phyloP scores from a whole-genome alignment of 2,329 filamentous ascomycete species.

The Penicillium sp. region DNA sequence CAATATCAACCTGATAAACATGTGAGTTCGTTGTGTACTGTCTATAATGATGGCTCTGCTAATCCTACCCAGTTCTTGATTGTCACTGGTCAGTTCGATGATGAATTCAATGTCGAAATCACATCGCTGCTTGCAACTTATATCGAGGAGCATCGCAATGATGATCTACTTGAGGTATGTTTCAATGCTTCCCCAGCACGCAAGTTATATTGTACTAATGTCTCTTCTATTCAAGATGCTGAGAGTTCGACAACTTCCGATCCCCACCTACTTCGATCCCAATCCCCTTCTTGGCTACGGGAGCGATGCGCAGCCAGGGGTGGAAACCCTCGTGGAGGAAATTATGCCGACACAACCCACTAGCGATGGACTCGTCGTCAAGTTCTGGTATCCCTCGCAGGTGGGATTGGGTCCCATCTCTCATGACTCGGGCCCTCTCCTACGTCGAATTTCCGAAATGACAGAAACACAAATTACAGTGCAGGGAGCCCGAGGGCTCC shows the following conservation, averaged over 20 bases:
- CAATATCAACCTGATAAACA: not conserved
- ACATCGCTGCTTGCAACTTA: not conserved
- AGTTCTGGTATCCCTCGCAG: not conserved
- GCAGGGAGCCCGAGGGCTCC: not conserved
- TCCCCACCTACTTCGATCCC: not conserved
- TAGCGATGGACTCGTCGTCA: not conserved
- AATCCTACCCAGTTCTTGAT: not conserved
- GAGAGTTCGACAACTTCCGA: not conserved
- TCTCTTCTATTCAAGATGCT: not conserved
- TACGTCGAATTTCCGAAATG: not conserved
- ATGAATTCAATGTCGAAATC: not conserved
- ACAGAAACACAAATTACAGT: not conserved
- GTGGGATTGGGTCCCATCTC: not conserved
- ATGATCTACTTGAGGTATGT: slow-evolving; percentile 4
- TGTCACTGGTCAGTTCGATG: not conserved
- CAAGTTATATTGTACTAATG: not conserved
- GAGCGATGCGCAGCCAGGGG: not conserved
- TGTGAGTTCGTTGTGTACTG: not conserved
- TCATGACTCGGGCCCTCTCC: not conserved
- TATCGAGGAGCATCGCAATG: not conserved
- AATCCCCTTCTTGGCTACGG: not conserved
- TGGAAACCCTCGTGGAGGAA: not conserved
- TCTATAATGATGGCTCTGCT: not conserved
- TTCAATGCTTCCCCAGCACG: not conserved
- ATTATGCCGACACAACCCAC: not conserved